Conservation (phyloP, 2,329 filamentous ascomycete species). For the Curvularia eragrostidis region DNA sequence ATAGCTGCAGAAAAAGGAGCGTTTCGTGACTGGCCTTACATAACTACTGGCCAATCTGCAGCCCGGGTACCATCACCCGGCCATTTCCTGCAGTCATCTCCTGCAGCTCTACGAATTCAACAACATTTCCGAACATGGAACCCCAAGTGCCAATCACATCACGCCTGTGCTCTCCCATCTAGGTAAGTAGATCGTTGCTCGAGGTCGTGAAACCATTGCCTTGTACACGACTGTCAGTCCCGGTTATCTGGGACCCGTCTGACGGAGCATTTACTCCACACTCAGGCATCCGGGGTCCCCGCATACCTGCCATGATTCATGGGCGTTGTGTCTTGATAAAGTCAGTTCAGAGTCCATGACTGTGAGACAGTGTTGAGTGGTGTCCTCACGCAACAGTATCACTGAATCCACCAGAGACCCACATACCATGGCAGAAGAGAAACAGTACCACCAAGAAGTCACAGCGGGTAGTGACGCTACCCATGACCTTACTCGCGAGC, state of each 20-base stretch:
- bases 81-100: slow-evolving; percentile 1
- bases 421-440: slow-evolving; percentile 32
- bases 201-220: background rate
- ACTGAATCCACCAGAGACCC: background rate
- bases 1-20: background rate
- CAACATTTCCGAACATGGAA: background rate
- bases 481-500: slow-evolving; percentile 15
- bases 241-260: slow-evolving; percentile 13
- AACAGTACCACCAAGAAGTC: slow-evolving; percentile 23
- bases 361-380: background rate
- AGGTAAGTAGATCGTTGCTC: slow-evolving; percentile 9
- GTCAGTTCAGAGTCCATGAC: slow-evolving; percentile 11
- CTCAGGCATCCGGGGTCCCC: slow-evolving; percentile 12
- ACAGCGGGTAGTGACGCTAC: slow-evolving; percentile 9
- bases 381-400: background rate
- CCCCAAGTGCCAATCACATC: slow-evolving; percentile 9
- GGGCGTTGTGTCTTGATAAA: slow-evolving; percentile 11
- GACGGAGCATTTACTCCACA: slow-evolving; percentile 9
- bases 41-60: background rate
- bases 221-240: slow-evolving; percentile 6
- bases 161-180: background rate
- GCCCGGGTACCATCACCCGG: slow-evolving; percentile 21
- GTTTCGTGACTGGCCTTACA: background rate
- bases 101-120: background rate
- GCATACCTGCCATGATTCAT: slow-evolving; percentile 13